Evolutionary conservation across 768 basidiomycete genomes (phyloP), one percentile per base, ranked within the genome.

Genomic region (Mycena belliarum): DNA sequence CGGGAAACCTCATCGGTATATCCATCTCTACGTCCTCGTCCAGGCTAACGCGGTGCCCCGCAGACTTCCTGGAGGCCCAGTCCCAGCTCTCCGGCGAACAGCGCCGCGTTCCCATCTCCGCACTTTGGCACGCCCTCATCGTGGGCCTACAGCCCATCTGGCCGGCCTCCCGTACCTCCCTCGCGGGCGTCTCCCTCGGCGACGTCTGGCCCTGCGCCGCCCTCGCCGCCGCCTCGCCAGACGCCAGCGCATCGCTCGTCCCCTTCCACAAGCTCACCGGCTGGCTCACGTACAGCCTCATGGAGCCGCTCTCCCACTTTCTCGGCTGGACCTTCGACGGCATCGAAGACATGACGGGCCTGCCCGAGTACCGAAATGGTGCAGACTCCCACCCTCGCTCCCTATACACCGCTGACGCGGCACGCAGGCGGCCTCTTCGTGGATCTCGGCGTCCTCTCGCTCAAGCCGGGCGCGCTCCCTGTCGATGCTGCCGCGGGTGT

Each of bases 301-400:
- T 97, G 32, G 89, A 95, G 69, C 87, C 91, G 2, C 81, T 98
- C 41, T 82, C 95, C 70, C 84, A 80, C 62, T 74, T 87, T 2
- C 77, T 95, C 8, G 79, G 81, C 0, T 98, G 95, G 94, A 75
- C 79, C 56, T 80, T 98, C n/a, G 84, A 88, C 0, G 92, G 91
- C 0, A 69, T 86, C 20, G 88, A 91, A 65, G 86, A 90, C 64
- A 83, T 95, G 83, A 97, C 95, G 0, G 96, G 96, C 3, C 73
- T 98, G 29, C 95, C 96, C 0, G 95, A 98, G 73, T 98, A 98
- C 72, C 84, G 95, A 41, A 97, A 97, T 63, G 96, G 93, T 87
- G 29, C 12, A 12, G 7, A 6, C 29, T 12, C 12, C 29, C 7
- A 6, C 29, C 29, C 12, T 32, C 29, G 6, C 12, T 32, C 12